phyloP scores from a whole-genome alignment of 805 yeast species.

The Wickerhamiella qilinensis region DNA sequence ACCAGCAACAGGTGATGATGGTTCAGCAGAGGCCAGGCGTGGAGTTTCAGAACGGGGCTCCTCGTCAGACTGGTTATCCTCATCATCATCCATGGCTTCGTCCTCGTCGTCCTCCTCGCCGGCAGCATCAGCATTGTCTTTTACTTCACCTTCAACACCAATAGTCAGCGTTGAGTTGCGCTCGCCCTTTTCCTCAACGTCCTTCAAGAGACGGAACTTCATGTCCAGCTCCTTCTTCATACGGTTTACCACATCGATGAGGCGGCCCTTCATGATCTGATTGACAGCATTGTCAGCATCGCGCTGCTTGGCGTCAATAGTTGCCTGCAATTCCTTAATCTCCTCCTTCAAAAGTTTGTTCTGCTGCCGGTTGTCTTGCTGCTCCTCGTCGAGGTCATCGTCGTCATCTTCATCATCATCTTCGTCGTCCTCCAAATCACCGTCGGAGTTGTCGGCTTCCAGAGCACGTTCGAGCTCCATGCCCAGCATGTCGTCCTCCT shows the following conservation, averaged over 20 bases:
- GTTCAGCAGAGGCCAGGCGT: background rate
- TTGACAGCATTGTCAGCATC: conserved; percentile 60
- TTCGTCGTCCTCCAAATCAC: conserved; percentile 39
- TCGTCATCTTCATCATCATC: conserved; percentile 36
- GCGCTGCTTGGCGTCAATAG: conserved; percentile 56
- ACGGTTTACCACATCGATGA: conserved; percentile 62
- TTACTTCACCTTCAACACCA: conserved; percentile 13
- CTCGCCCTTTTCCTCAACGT: conserved; percentile 15
- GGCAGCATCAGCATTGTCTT: conserved; percentile 15
- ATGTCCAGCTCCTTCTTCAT: conserved; percentile 68
- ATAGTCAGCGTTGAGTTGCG: conserved; percentile 11
- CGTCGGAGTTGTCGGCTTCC: conserved; percentile 35
- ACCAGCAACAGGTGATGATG: too few species aligned
- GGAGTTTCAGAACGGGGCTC: conserved; percentile 16
- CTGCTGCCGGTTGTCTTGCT: conserved; percentile 40
- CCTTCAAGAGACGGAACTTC: conserved; percentile 50
- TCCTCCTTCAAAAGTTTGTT: conserved; percentile 70
- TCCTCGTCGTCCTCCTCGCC: conserved; percentile 22
- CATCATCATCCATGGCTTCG: conserved; percentile 20
- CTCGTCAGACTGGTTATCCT: conserved; percentile 20
- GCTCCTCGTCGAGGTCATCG: conserved; percentile 36
- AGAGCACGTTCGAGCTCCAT: conserved; percentile 23
- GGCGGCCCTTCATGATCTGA: conserved; percentile 75
- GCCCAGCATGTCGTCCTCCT: conserved; percentile 15
- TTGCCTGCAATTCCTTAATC: conserved; percentile 61